These are phyloP conservation scores for Metschnikowia anglica DNA, from an alignment of 805 yeast genomes.

Conservation along the genomic window DNA sequence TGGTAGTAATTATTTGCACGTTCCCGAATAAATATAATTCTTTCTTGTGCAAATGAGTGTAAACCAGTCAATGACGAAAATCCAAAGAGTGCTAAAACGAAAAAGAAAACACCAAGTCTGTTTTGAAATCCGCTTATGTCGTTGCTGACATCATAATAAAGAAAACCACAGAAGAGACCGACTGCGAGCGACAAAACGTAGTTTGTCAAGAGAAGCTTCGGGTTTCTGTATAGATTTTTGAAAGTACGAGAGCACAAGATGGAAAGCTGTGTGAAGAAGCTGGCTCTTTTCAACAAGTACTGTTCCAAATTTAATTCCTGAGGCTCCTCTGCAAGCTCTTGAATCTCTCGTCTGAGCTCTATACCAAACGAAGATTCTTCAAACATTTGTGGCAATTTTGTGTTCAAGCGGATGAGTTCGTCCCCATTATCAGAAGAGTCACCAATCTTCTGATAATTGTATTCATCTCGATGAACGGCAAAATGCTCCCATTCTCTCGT, in stretches of 20 bases:
- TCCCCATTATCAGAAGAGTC: constrained; percentile 23
- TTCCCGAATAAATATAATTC: constrained; percentile 87
- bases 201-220: constrained; percentile 81
- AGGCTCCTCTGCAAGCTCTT: constrained; percentile 25
- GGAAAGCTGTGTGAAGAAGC: constrained; percentile 60
- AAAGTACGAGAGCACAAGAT: constrained; percentile 84
- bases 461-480: constrained; percentile 78
- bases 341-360: constrained; percentile 42
- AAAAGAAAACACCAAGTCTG: constrained; percentile 89
- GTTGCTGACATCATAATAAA: constrained; percentile 78
- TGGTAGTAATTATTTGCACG: constrained; percentile 92
- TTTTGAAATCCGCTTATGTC: constrained; percentile 97
- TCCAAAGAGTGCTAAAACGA: constrained; percentile 87
- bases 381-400: constrained; percentile 35
- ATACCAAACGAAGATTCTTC: constrained; percentile 41
- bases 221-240: constrained; percentile 90
- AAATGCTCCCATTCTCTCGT: constrained; percentile 85
- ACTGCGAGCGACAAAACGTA: constrained; percentile 73
- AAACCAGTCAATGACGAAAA: constrained; percentile 90
- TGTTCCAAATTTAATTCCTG: constrained; percentile 27
- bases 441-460: constrained; percentile 32
- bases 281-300: constrained; percentile 50
- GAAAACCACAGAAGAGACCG: constrained; percentile 80
- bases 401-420: constrained; percentile 19
- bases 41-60: constrained; percentile 82